A percentile compares a stretch with the other conserved stretches of the same genome.
phyloP scores from a whole-genome alignment of 495 filamentous ascomycete genomes.

The Neurospora tetraspora region DNA sequence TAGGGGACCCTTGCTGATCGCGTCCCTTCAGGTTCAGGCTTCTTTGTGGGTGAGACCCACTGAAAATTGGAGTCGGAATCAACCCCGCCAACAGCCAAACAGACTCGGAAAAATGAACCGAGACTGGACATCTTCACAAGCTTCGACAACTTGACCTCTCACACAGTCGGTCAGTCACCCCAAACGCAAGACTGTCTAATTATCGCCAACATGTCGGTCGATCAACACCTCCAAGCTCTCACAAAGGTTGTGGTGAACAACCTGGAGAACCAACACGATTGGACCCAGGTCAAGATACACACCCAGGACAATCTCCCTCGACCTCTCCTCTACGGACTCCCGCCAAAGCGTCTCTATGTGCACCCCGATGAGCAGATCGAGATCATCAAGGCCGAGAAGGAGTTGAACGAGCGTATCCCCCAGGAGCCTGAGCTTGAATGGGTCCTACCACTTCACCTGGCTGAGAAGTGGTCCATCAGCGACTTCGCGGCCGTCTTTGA shows the following conservation, averaged over 20 bases:
- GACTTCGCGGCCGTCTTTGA: slow-evolving; percentile 77
- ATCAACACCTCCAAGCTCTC: slow-evolving; percentile 30
- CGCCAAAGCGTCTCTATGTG: slow-evolving; percentile 74
- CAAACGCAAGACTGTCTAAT: not conserved
- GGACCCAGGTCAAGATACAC: slow-evolving; percentile 61
- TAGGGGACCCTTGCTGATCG: not conserved
- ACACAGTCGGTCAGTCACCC: not conserved
- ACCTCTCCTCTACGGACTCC: slow-evolving; percentile 76
- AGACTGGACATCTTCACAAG: not conserved
- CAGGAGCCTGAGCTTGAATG: slow-evolving; percentile 60
- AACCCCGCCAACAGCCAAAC: not conserved
- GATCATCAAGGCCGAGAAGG: slow-evolving; percentile 50
- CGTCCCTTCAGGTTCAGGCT: not conserved
- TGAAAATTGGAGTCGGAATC: not conserved
- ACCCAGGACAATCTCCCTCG: slow-evolving; percentile 39
- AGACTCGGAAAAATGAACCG: not conserved
- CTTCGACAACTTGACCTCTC: not conserved
- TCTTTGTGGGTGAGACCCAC: not conserved
- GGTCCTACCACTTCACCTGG: slow-evolving; percentile 74
- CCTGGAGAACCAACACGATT: slow-evolving; percentile 77
- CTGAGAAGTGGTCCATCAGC: slow-evolving; percentile 72
- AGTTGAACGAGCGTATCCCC: slow-evolving; percentile 23
- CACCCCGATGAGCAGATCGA: slow-evolving; percentile 89
- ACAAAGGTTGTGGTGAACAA: slow-evolving; percentile 67
- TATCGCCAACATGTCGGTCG: slow-evolving; percentile 14